phyloP scores from a whole-genome alignment of 441 rosid species.

The Capsella rubella region DNA sequence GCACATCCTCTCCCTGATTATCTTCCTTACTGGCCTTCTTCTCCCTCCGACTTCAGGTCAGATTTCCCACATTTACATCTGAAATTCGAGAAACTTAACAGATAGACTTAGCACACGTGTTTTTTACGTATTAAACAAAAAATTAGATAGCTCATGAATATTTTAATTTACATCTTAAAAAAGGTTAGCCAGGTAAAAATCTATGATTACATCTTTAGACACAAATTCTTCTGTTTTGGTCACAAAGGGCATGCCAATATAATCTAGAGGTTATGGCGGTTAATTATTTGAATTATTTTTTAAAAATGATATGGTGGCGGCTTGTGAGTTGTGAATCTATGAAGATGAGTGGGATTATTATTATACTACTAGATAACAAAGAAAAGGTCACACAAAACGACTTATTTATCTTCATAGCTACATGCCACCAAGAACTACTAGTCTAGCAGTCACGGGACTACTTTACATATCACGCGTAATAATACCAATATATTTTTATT shows the following conservation, averaged over 20 bases:
- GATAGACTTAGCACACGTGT: slow-evolving; percentile 19
- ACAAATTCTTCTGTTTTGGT: not conserved
- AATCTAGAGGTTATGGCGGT: slow-evolving; percentile 4
- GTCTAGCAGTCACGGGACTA: slow-evolving; percentile 37
- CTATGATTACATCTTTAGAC: no score
- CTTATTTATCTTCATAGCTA: slow-evolving; percentile 26
- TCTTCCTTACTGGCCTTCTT: slow-evolving; percentile 82
- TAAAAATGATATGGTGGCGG: slow-evolving; percentile 30
- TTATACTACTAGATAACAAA: slow-evolving; percentile 29
- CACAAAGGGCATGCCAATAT: slow-evolving; percentile 6
- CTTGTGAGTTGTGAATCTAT: slow-evolving; percentile 29
- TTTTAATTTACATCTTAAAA: not conserved
- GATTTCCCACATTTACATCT: not conserved
- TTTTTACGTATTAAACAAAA: slow-evolving; percentile 2
- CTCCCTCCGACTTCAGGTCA: slow-evolving; percentile 76
- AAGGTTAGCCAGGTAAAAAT: not conserved
- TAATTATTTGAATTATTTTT: not conserved
- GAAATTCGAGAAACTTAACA: not conserved
- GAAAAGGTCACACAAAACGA: slow-evolving; percentile 23
- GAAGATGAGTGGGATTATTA: slow-evolving; percentile 19
- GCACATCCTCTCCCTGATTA: slow-evolving; percentile 65
- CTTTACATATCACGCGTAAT: slow-evolving; percentile 6
- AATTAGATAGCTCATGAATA: not conserved
- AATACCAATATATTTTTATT: not conserved
- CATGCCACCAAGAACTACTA: slow-evolving; percentile 8